Evolutionary conservation across 2,329 filamentous ascomycete genomes (phyloP).

Genomic region (Madurella fahalii): DNA sequence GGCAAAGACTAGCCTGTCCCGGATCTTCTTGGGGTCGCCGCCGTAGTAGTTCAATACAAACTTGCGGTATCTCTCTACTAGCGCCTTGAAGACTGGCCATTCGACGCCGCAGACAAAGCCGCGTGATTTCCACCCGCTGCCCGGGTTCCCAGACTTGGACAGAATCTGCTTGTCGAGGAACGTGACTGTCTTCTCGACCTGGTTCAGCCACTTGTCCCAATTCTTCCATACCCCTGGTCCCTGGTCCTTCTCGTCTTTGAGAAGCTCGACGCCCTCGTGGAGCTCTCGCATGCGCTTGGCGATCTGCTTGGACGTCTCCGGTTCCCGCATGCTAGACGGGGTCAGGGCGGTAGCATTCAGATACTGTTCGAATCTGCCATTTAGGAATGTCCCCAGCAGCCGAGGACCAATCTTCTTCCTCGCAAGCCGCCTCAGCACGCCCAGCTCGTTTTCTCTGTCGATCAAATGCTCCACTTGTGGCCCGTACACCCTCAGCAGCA

Average conservation of each 20-base stretch:
- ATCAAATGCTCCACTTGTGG: constrained; percentile 95
- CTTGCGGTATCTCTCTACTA: constrained; percentile 71
- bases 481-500: constrained; percentile 88
- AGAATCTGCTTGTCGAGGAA: constrained; percentile 57
- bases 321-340: constrained; percentile 68
- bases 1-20: constrained; percentile 80
- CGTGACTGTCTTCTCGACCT: constrained; percentile 57
- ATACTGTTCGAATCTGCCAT: constrained; percentile 94
- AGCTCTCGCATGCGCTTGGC: constrained; percentile 96
- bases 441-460: constrained; percentile 84
- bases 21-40: constrained; percentile 61
- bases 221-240: constrained; percentile 86
- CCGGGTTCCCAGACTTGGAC: constrained; percentile 29
- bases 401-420: constrained; percentile 91
- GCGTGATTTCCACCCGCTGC: constrained; percentile 59
- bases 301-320: constrained; percentile 85
- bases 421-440: constrained; percentile 78
- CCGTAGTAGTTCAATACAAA: constrained; percentile 72
- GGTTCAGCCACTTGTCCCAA: constrained; percentile 86
- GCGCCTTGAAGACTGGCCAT: constrained; percentile 72
- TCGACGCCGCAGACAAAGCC: constrained; percentile 80
- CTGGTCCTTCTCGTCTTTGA: constrained; percentile 69
- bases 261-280: constrained; percentile 85
- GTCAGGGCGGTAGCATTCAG: constrained; percentile 82
- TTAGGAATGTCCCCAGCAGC: constrained; percentile 85